These are phyloP conservation scores for Trypanosoma boissoni DNA, from an alignment of 208 protist species.

Conservation along the genomic window DNA sequence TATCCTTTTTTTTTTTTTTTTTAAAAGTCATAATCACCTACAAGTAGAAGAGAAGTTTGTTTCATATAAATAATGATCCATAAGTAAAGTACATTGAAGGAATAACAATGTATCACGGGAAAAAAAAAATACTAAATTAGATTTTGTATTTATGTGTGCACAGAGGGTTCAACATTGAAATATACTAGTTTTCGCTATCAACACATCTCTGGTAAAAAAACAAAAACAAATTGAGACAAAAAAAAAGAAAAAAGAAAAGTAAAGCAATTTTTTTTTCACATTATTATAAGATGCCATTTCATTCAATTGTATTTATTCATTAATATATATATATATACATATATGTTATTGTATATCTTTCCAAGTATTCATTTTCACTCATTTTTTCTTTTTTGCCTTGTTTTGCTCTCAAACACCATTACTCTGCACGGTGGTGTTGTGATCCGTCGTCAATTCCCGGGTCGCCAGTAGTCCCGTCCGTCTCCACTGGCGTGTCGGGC, in stretches of 20 bases:
- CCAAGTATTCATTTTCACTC: too few species aligned
- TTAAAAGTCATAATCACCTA: too few species aligned
- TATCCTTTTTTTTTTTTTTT: too few species aligned
- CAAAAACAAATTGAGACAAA: constrained; percentile 3
- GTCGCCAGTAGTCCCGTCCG: constrained; percentile 16
- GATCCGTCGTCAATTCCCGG: constrained; percentile 35
- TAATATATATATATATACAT: not conserved
- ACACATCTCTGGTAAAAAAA: too few species aligned
- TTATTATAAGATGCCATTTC: not conserved
- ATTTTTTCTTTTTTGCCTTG: not conserved
- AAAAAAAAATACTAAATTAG: not conserved
- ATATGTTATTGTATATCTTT: not conserved
- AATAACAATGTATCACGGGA: constrained; percentile 2
- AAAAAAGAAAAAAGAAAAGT: constrained; percentile 18
- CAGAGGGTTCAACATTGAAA: too few species aligned
- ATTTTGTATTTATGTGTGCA: too few species aligned
- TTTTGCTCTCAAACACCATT: constrained; percentile 1
- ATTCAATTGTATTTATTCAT: too few species aligned
- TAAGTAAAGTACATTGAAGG: not conserved
- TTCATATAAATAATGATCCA: too few species aligned
- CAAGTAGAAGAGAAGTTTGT: too few species aligned
- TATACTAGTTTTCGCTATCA: too few species aligned
- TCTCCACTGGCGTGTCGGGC: constrained; percentile 67
- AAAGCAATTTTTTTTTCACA: constrained; percentile 1
- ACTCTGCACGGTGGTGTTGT: constrained; percentile 31